These are phyloP conservation scores for Erigeron canadensis DNA, from an alignment of 129 eudicot species.

Conservation along the genomic window DNA sequence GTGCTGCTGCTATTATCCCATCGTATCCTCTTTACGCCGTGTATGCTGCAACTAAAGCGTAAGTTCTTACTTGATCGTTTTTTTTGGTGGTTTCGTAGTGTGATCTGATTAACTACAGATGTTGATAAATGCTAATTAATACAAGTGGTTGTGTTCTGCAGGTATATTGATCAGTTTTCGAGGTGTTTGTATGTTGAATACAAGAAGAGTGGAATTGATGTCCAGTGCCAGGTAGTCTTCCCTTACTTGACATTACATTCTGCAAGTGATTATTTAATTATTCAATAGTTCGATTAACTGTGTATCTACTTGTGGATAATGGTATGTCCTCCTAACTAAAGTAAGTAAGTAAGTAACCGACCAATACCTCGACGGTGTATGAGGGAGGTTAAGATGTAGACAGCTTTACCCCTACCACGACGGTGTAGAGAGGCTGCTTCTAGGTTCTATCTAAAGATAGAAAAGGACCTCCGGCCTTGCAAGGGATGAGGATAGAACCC, in stretches of 20 bases:
- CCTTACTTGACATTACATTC: neutral
- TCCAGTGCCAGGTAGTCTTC: constrained; percentile 30
- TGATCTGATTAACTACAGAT: neutral
- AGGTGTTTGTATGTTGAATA: constrained; percentile 32
- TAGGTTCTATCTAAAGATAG: too few relatives aligned
- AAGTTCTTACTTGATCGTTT: constrained; percentile 21
- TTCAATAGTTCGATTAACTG: neutral
- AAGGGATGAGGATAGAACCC: too few relatives aligned
- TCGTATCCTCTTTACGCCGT: constrained; percentile 94
- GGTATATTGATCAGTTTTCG: constrained; percentile 28
- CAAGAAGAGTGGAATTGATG: constrained; percentile 33
- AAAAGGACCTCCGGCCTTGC: too few relatives aligned
- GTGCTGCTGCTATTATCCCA: constrained; percentile 79
- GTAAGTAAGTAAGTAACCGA: too few relatives aligned
- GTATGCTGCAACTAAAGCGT: constrained; percentile 98
- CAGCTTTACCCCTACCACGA: too few relatives aligned
- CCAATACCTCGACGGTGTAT: too few relatives aligned
- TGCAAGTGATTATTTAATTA: neutral
- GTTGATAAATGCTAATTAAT: constrained; percentile 1
- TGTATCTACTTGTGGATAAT: too few relatives aligned
- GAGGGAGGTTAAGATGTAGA: too few relatives aligned
- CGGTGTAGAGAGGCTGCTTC: too few relatives aligned
- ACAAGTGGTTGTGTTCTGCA: neutral
- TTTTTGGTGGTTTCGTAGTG: neutral
- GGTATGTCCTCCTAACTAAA: too few relatives aligned